Base-by-base conservation (phyloP, 164 flowering plant genomes). In the Vitis vinifera region DNA sequence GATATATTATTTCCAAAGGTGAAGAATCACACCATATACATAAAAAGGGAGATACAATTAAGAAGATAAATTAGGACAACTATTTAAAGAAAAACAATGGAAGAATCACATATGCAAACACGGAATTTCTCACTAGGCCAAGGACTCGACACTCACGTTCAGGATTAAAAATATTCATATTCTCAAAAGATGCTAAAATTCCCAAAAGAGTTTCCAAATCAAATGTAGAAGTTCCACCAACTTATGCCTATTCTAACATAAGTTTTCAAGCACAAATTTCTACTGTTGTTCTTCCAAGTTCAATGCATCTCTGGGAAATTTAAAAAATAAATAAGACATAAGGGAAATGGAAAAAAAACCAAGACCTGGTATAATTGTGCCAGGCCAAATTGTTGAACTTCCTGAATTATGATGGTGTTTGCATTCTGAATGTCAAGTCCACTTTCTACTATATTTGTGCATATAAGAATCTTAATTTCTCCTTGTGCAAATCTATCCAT, bases 401-500 rank as follows among this genome's bases (percentile, higher is more conserved):
- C 99, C 78, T 95, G 98, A 79, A 95, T 79, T 57, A 95, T 84
- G 72, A 95, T 95, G 31, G 99, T 91, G 77, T 95, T 95, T 52
- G 98, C 99, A 80, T 95, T 93, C 77, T 90, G 99, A 82, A 95
- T 95, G 82, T 95, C 98, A 71, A 95, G 92, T 56, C 99, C 99
- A 77, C 99, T 95, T 80, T 95, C 99, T 53, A 95, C 99, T 59
- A 95, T 92, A 64, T 95, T 95, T 70, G 99, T 95, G 86, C 96
- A 85, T 62, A 95, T 82, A 65, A 95, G 93, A 70, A 95, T 93
- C 78, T 82, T 89, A 55, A 82, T 87, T 52, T 86, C 87, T 48
- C 98, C 98, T 67, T 75, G 82, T 15, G 90, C 85, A 83, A 95
- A 95, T 51, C 80, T 87, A 75, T 90, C 97, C 99, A 95, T 93